A percentile compares a stretch with the other conserved stretches of the same genome.
Conservation (phyloP, 768 basidiomycete genomes). For the Austroboletus eburneus region DNA sequence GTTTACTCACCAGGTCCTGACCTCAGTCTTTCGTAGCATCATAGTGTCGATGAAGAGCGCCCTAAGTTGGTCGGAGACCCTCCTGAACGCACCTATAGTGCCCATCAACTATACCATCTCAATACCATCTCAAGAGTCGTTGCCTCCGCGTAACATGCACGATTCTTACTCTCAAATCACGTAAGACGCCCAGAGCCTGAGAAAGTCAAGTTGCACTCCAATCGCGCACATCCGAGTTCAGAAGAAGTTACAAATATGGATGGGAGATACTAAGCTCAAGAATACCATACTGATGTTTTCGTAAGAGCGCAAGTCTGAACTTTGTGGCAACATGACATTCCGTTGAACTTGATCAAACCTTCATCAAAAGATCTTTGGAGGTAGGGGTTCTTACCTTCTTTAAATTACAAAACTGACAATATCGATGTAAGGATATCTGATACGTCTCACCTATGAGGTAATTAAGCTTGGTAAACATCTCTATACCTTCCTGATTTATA, state of each 20-base stretch:
- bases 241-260: slow-evolving; percentile 68
- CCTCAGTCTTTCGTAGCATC: slow-evolving; percentile 35
- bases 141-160: slow-evolving; percentile 54
- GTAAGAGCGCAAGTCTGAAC: slow-evolving; percentile 64
- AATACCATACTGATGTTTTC: slow-evolving; percentile 78
- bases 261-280: slow-evolving; percentile 70
- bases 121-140: slow-evolving; percentile 19
- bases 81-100: slow-evolving; percentile 36
- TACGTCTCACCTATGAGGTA: slow-evolving; percentile 74
- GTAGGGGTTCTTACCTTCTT: slow-evolving; percentile 28
- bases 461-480: no score
- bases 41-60: slow-evolving; percentile 49
- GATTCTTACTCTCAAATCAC: slow-evolving; percentile 67
- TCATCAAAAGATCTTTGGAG: slow-evolving; percentile 82
- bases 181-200: slow-evolving; percentile 57
- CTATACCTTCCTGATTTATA: neutral
- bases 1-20: neutral
- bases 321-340: neutral
- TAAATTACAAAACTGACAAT: neutral
- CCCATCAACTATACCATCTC: slow-evolving; percentile 11
- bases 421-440: slow-evolving; percentile 38
- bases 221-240: slow-evolving; percentile 71
- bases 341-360: slow-evolving; percentile 39
- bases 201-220: slow-evolving; percentile 49
- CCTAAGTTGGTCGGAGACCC: slow-evolving; percentile 62